Conservation (phyloP, 495 filamentous ascomycete species). For the Podospora conica region DNA sequence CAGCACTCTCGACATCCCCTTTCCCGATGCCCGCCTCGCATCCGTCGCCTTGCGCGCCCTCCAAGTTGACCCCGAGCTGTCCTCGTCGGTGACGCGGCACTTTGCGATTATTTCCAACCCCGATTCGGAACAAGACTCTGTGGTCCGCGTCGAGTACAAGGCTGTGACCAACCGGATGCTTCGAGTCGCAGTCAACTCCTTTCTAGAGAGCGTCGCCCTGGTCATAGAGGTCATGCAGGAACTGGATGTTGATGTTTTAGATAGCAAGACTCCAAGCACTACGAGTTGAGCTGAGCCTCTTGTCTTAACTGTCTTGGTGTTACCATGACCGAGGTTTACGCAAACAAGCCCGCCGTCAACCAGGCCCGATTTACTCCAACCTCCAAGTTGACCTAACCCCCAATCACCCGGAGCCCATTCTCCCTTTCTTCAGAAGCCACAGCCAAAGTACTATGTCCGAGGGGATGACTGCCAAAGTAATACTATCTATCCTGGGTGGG, state of each 20-base stretch:
- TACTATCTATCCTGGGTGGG: neutral
- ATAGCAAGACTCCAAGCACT: neutral
- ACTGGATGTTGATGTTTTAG: conserved; percentile 77
- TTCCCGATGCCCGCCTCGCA: conserved; percentile 77
- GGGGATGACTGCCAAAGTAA: neutral
- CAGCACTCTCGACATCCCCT: conserved; percentile 74
- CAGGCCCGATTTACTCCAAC: neutral
- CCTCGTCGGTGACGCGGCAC: conserved; percentile 66
- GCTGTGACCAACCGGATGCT: conserved; percentile 95
- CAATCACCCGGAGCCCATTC: neutral
- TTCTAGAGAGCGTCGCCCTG: conserved; percentile 83
- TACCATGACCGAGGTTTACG: neutral
- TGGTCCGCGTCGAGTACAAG: conserved; percentile 70
- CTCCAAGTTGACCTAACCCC: neutral
- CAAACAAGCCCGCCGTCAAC: neutral
- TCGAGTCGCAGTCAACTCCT: conserved; percentile 94
- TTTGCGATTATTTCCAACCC: conserved; percentile 49
- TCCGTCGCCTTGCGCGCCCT: conserved; percentile 68
- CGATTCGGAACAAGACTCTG: conserved; percentile 37
- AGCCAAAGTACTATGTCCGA: neutral
- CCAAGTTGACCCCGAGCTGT: conserved; percentile 83
- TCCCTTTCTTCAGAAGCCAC: neutral
- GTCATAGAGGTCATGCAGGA: conserved; percentile 83
- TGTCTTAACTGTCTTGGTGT: neutral
- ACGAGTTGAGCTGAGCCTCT: conserved; percentile 1